Evolutionary conservation across 345 rosid species (phyloP), one percentile per base, ranked within the genome.

Genomic region (Syzygium jambos): DNA sequence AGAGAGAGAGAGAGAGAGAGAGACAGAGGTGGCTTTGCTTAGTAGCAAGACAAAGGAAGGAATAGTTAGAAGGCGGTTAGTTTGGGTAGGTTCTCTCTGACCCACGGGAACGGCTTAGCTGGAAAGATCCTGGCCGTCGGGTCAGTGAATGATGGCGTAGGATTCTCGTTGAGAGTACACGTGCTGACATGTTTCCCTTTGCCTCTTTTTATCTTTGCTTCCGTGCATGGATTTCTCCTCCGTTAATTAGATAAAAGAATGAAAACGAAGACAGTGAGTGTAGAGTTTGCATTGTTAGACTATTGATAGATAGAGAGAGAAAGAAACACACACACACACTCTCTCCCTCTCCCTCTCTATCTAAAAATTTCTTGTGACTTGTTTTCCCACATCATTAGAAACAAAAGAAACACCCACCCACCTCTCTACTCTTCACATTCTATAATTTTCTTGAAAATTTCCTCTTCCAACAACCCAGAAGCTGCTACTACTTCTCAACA

Each of bases 161-260:
- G 80, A 73, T 9, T 34, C 49, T 73, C 49, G 80, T 22, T 21
- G 80, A 73, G 80, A 73, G 80, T 91, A 91, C 93, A 93, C 92
- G 94, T 93, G 93, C 93, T 90, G 87, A 54, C 85, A 87, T 80
- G 73, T 27, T 85, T 29, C 52, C 52, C 83, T 59, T 63, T 82
- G 78, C 23, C 84, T 55, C 82, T 57, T 57, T 90, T 85, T 55
- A 84, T 89, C 92, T 91, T 92, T 92, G 94, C 94, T 94, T 93
- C 92, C 91, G 85, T 92, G 94, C 95, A 91, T 94, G 94, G 95
- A 91, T 91, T 94, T 94, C 94, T 93, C 92, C 95, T 90, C 94
- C 92, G 91, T 65, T 14, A 29, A 78, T 73, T 73, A 9, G 19
- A 73, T 2, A 73, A 34, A 34, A 68, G 25, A 34, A 6, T 34